A percentile compares a stretch with the other conserved stretches of the same genome.
phyloP scores from a whole-genome alignment of 345 rosid genomes.

The Xanthoceras sorbifolium region DNA sequence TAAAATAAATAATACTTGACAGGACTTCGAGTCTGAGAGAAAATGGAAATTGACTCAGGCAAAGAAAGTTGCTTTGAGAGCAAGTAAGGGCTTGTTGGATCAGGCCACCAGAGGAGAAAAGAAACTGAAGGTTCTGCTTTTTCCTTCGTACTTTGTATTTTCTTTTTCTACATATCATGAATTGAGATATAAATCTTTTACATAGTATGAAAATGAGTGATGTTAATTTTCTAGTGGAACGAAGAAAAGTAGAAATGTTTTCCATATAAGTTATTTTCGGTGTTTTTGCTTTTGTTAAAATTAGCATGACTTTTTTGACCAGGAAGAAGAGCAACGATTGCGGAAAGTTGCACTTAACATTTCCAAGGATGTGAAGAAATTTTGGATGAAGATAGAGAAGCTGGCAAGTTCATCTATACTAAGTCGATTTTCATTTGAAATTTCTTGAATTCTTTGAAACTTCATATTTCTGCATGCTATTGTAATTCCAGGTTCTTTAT shows the following conservation, averaged over 20 bases:
- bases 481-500: constrained; percentile 76
- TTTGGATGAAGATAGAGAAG: constrained; percentile 97
- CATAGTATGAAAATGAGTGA: background rate
- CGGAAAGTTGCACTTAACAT: constrained; percentile 88
- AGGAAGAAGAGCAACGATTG: constrained; percentile 94
- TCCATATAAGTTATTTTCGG: constrained; percentile 3
- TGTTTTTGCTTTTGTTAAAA: constrained; percentile 19
- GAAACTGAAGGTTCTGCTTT: constrained; percentile 79
- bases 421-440: constrained; percentile 19
- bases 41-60: constrained; percentile 98
- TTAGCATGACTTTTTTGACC: constrained; percentile 25
- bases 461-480: constrained; percentile 19
- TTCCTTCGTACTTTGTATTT: constrained; percentile 1
- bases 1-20: constrained; percentile 34
- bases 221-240: background rate
- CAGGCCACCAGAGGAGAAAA: constrained; percentile 90
- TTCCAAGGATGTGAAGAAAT: constrained; percentile 94
- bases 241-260: background rate
- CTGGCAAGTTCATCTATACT: constrained; percentile 58
- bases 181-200: constrained; percentile 1
- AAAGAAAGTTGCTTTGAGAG: constrained; percentile 89
- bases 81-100: constrained; percentile 97
- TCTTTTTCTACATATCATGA: background rate
- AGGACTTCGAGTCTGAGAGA: constrained; percentile 99
- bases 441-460: constrained; percentile 22